These are phyloP conservation scores for Santalum album DNA, from an alignment of 164 flowering plant species.

Conservation along the genomic window DNA sequence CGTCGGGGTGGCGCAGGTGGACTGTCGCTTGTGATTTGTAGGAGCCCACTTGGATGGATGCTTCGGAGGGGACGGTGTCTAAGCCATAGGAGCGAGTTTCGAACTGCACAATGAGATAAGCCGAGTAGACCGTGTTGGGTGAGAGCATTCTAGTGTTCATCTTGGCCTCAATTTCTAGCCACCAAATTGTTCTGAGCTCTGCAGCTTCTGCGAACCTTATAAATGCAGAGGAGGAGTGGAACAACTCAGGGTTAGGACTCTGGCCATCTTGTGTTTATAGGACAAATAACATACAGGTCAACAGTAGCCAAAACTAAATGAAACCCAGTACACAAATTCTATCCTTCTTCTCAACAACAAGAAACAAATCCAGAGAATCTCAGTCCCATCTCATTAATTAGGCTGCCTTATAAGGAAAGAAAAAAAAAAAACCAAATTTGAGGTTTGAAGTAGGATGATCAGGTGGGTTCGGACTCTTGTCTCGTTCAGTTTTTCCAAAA, in stretches of 20 bases:
- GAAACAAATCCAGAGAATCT: too few relatives aligned
- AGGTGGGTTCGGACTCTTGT: too few relatives aligned
- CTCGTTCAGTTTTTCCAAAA: too few relatives aligned
- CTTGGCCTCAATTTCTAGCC: conserved; percentile 48
- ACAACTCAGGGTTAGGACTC: background rate
- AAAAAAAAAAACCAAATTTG: too few relatives aligned
- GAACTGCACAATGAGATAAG: conserved; percentile 26
- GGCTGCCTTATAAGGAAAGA: too few relatives aligned
- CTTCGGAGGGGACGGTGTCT: background rate
- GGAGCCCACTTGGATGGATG: background rate
- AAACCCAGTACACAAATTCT: too few relatives aligned
- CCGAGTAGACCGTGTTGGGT: conserved; percentile 35
- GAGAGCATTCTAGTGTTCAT: conserved; percentile 31
- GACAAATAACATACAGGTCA: too few relatives aligned
- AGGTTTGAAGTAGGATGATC: too few relatives aligned
- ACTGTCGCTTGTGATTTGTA: background rate
- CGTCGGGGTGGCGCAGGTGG: background rate
- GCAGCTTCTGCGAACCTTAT: background rate
- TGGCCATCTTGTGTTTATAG: too few relatives aligned
- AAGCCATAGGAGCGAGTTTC: background rate
- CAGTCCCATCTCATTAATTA: too few relatives aligned
- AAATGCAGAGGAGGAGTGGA: background rate
- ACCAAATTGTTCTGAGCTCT: conserved; percentile 26
- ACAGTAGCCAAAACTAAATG: too few relatives aligned
- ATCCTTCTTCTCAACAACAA: too few relatives aligned